Evolutionary conservation across 805 yeast genomes (phyloP), one percentile per base, ranked within the genome.

Genomic region (Kodamaea leandrae): DNA sequence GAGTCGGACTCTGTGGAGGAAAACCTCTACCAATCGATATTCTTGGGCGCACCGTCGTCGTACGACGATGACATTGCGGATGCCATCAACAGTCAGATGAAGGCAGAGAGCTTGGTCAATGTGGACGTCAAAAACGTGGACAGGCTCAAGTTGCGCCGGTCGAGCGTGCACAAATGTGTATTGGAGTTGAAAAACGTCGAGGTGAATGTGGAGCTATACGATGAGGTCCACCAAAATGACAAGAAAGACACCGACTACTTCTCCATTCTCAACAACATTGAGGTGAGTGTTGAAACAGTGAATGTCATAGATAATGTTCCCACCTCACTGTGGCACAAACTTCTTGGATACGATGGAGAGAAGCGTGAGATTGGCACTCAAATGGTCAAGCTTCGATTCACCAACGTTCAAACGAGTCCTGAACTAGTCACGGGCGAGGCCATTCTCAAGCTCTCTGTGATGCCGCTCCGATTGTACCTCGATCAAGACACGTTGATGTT

Each of bases 401-500:
- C 72, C 14, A 80, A 79, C 28, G 75, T 86, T 2, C 66, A 87
- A 42, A 95, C 96, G 0, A 75, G 80, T 9, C 64, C 78, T 0
- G 57, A 64, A 7, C 53, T 88, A 24, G 81, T 82, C n/a, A 83
- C 86, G 2, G 70, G 85, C 1, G 98, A 90, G 53, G 56, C 82
- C 15, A 63, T 77, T 2, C 45, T 87, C 34, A 63, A 70, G 18
- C 66, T 81, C 1, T 55, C 70, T 4, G 62, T 87, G 0, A 64
- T 85, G 14, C 99, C 99, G 0, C 54, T 93, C 32, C 68, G 96
- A 38, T 60, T 93, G 12, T 88, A 87, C 57, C 80, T 93, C 32
- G 98, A 93, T 60, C 99, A 93, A 58, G 98, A 91, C 54, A 86
- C 97, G 0, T 67, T 89, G 14, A 96, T 89, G 42, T 90, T 91